Evolutionary conservation across 2,329 filamentous ascomycete genomes (phyloP), one percentile per base, ranked within the genome.

Genomic region (Phyllosticta capitalensis): DNA sequence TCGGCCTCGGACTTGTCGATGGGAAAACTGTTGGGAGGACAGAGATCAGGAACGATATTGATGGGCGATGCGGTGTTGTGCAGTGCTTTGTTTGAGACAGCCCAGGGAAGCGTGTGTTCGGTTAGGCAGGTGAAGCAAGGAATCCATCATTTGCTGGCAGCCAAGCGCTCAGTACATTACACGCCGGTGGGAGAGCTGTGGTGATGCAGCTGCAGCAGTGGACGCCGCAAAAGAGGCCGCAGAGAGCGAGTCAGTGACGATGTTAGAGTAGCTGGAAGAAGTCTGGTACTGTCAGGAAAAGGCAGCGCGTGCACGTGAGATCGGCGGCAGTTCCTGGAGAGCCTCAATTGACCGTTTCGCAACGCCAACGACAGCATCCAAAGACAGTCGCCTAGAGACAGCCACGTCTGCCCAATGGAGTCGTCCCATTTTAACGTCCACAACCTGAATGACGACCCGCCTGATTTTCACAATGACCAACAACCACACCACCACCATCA

Each of bases 401-500:
- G 56, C 56, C 56, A 59, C 52, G 48, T 45, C 38, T 45, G 38
- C 58, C 51, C 52, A 59, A 59, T 59, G 58, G 58, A 59, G 22
- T 28, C 38, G 50, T 55, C 52, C 52, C 53, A 52, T 10, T 59
- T 59, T 26, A 12, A 21, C 20, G 58, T 59, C 38, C 58, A 54
- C 58, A 55, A 45, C 52, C 58, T 59, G 20, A 59, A 59, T n/a
- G 38, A 45, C 14, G 38, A 45, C 38, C 38, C 38, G 17, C 38
- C 38, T 3, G 38, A 45, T 14, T 14, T 45, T 12, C 38, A 45
- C 58, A 52, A 59, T 59, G 58, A 55, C 52, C 52, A 59, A 19
- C 54, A 51, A 10, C 58, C 33, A 3, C 38, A 52, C 19, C 48
- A 52, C 12, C 52, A 55, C 48, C 52, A 53, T 9, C 48, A 51